Percentiles rank a stretch among this genome's conserved stretches.
Conservation (phyloP, 257 asterid species). For the Gentiana macrophylla region DNA sequence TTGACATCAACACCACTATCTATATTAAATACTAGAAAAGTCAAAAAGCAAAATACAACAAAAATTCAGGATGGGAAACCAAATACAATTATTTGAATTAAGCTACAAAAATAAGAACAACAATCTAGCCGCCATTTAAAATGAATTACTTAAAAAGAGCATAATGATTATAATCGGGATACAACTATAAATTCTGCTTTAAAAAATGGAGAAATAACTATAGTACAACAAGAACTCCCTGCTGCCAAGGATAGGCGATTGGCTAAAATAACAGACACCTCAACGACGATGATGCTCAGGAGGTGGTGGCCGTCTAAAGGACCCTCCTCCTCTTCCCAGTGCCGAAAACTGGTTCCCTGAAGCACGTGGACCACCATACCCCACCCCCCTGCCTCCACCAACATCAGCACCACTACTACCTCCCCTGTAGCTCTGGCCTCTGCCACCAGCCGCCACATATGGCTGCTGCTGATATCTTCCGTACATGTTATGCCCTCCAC, state of each 20-base stretch:
- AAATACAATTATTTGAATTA: no score
- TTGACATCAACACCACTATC: no score
- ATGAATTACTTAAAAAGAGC: no score
- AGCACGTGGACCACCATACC: slow-evolving; percentile 34
- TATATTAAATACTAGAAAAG: no score
- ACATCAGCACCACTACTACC: slow-evolving; percentile 30
- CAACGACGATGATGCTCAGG: slow-evolving; percentile 44
- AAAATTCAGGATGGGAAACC: no score
- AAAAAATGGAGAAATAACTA: neutral
- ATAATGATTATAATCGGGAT: no score
- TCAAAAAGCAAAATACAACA: no score
- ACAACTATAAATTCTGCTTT: no score
- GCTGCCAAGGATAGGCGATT: slow-evolving; percentile 2
- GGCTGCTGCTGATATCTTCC: slow-evolving; percentile 22
- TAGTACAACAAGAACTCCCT: slow-evolving; percentile 17
- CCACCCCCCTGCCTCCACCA: slow-evolving; percentile 35
- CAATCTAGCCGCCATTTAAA: no score
- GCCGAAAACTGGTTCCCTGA: slow-evolving; percentile 52
- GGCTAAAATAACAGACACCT: neutral
- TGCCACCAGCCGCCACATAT: slow-evolving; percentile 19
- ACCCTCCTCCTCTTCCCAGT: slow-evolving; percentile 57
- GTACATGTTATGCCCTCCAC: slow-evolving; percentile 30
- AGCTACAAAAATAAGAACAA: no score
- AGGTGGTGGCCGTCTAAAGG: slow-evolving; percentile 48
- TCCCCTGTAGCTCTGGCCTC: slow-evolving; percentile 15